A percentile compares a stretch with the other conserved stretches of the same genome.
Evolutionary conservation across 345 rosid species (phyloP).

Genomic region (Pelargonium nanum): DNA sequence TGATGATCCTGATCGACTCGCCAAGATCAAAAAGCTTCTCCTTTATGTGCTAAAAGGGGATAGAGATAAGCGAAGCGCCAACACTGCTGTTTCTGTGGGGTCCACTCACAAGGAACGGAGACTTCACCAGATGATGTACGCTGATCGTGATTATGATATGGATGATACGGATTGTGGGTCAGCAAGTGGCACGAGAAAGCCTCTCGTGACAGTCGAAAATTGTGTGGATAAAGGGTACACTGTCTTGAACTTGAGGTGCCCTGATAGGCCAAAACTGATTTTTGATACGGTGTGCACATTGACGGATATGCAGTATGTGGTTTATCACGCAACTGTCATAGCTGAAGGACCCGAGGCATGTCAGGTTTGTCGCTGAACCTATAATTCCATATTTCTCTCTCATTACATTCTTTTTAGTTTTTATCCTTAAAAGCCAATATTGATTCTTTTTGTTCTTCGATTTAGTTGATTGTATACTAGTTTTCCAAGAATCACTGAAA

Average conservation of each 20-base stretch:
- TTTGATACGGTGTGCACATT: slow-evolving; percentile 36
- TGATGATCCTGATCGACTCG: slow-evolving; percentile 24
- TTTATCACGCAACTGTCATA: slow-evolving; percentile 38
- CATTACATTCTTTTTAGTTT: neutral
- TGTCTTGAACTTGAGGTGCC: slow-evolving; percentile 28
- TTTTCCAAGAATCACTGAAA: neutral
- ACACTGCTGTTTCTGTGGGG: slow-evolving; percentile 21
- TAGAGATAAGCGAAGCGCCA: slow-evolving; percentile 12
- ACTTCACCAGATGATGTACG: slow-evolving; percentile 41
- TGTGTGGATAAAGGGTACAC: slow-evolving; percentile 34
- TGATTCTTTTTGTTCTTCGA: neutral
- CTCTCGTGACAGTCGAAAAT: slow-evolving; percentile 25
- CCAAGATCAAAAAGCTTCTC: slow-evolving; percentile 29
- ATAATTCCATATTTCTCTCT: neutral
- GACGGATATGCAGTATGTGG: slow-evolving; percentile 43
- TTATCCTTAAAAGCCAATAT: neutral
- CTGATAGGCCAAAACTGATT: slow-evolving; percentile 31
- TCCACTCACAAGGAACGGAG: slow-evolving; percentile 26
- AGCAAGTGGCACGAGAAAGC: slow-evolving; percentile 9
- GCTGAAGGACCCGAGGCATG: slow-evolving; percentile 32
- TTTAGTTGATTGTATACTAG: too few species aligned
- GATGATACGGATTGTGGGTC: slow-evolving; percentile 6
- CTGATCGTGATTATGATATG: slow-evolving; percentile 36
- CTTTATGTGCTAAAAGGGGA: slow-evolving; percentile 22
- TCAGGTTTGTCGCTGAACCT: slow-evolving; percentile 23